Evolutionary conservation across 225 moss, liverwort and hornwort genomes (phyloP), one percentile per base, ranked within the genome.

Genomic region (Marchantia paleacea): DNA sequence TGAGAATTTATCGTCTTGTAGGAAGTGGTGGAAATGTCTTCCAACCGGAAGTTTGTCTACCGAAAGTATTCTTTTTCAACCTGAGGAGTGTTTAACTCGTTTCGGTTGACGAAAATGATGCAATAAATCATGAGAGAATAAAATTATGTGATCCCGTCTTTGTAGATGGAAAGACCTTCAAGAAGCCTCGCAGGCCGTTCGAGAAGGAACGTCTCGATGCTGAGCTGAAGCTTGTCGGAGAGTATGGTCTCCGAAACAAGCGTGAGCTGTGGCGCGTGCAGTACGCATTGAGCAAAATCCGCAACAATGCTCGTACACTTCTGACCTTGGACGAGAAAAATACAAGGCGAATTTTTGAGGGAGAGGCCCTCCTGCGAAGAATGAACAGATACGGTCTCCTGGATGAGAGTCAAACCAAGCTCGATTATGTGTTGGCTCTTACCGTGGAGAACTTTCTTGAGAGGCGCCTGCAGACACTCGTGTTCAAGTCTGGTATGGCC

Each of bases 181-280:
- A 96, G 80, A 96, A 96, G 87, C 94, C 96, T 3, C 96, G 94
- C 48, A 85, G 94, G 81, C 94, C 94, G 0, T 96, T 96, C 15
- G 94, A 96, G 88, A 94, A 96, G 88, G 96, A 96, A 86, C 91
- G 93, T 67, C 81, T 95, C 14, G 95, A 95, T 81, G 93, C 93
- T 4, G 95, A 95, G 88, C 83, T 95, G 88, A 96, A 96, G 90
- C 81, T 94, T 75, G 94, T 96, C 7, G 94, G 96, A 6, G 94
- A 96, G 87, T 96, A 94, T 28, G 96, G 96, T 57, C 94, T 96
- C 55, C 86, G 94, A 47, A 96, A 96, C 89, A 96, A 96, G 91
- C 91, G 92, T 15, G 96, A 96, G 90, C 84, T 96, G 0, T 96
- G 96, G 96, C 89, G 96, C 53, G 96, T 96, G 82, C 96, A 94